Base-by-base conservation (phyloP, 2,329 filamentous ascomycete species). In the Aureobasidium sp. region DNA sequence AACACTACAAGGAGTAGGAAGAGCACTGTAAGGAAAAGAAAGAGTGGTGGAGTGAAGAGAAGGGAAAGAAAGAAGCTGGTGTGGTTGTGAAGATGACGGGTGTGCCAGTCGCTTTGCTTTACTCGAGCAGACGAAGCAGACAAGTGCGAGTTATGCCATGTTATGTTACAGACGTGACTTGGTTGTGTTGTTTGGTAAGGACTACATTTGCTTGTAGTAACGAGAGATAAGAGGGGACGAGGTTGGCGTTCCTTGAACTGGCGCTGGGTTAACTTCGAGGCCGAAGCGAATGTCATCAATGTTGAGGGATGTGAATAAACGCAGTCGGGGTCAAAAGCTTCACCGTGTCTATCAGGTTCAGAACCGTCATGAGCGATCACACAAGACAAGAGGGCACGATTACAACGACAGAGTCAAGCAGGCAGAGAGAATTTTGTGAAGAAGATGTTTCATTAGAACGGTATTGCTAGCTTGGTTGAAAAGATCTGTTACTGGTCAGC, bases 401-500 rank as follows among this genome's bases (percentile, higher is more conserved):
- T n/a, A 36, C 30, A 50, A 36, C 16, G 5, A 16, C 25, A n/a
- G 5, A 36, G 25, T 39, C 32, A 37, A n/a, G 36, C 5, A n/a
- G 3, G 13, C 11, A 53, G 15, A 53, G 13, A 29, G 15, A 5
- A 15, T 7, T 21, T n/a, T 55, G 21, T 21, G 25, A 4, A 25
- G 4, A 42, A 44, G 9, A 42, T 8, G 4, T 30, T 41, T 11
- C n/a, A 27, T 25, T 37, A 5, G 13, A 9, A 27, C 2, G 27
- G 5, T 58, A 48, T 48, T 39, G 47, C 54, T 58, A 58, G 21
- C 54, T 58, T 58, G 42, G 54, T 58, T 58, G 54, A 58, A 48
- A 58, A 58, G 54, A 42, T 34, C 54, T 58, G 42, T 37, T 58
- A 44, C 32, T 58, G 32, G 57, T 60, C 57, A 60, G 57, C 37